A percentile compares a stretch with the other conserved stretches of the same genome.
Evolutionary conservation across 352 stramenopile species (phyloP).

Genomic region (Paralagenidium karlingii): DNA sequence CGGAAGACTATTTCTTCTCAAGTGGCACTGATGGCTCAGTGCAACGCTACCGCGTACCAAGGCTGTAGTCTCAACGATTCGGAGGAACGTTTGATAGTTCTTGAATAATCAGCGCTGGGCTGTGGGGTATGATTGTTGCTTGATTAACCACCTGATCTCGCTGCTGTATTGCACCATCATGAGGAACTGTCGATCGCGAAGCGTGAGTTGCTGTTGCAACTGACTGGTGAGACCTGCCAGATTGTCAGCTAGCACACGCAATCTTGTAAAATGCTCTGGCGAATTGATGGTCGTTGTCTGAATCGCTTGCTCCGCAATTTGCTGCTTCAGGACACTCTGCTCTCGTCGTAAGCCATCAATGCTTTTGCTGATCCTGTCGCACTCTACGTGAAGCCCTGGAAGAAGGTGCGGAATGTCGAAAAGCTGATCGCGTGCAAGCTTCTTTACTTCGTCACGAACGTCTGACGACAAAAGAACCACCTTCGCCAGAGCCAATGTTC

Average conservation of each 20-base stretch:
- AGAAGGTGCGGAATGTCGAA: constrained; percentile 29
- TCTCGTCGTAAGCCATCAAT: too few species aligned
- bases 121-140: background rate
- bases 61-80: constrained; percentile 14
- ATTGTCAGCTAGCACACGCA: too few species aligned
- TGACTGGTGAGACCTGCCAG: too few species aligned
- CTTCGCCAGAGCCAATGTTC: constrained; percentile 25
- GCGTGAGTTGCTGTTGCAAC: too few species aligned
- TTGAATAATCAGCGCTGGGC: too few species aligned
- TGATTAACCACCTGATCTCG: background rate
- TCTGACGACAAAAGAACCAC: constrained; percentile 39
- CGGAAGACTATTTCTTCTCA: constrained; percentile 72
- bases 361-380: too few species aligned
- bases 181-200: constrained; percentile 39
- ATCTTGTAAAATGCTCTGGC: too few species aligned
- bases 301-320: too few species aligned
- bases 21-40: constrained; percentile 73
- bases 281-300: too few species aligned
- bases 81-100: too few species aligned
- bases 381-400: constrained; percentile 29
- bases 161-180: constrained; percentile 52
- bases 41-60: constrained; percentile 56
- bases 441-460: constrained; percentile 19
- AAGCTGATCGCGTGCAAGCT: constrained; percentile 16
- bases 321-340: too few species aligned